Evolutionary conservation across 805 yeast genomes (phyloP), one percentile per base, ranked within the genome.

Genomic region (Cyberlindnera samutprakarnensis): DNA sequence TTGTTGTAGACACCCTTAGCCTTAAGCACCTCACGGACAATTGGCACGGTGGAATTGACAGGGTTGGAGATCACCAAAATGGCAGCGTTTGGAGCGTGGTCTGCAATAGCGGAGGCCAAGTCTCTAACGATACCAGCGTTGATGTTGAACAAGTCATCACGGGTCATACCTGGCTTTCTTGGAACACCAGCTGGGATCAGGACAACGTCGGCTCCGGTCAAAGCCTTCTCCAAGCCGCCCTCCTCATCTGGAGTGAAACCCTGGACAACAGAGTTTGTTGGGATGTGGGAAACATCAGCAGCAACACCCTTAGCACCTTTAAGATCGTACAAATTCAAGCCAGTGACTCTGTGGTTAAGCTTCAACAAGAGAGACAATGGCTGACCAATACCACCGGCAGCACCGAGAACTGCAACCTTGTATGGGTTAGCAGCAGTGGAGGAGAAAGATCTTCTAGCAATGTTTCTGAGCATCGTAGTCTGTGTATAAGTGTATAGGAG

Each of bases 81-180:
- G 32, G 84, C 76, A 39, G 96, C 96, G 49, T 83, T 72, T 56
- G 96, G 96, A 45, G 83, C 72, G 61, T 69, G 57, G 45, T 81
- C 84, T 41, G 94, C 95, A 49, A 75, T 75, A 33, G 87, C 82
- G 63, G 78, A 70, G 57, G 95, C 95, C 61, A 88, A 72, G 62
- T 84, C 95, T 59, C 92, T 78, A 43, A 88, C 96, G 61, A 88
- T 88, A 32, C 94, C 80, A 32, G 96, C 96, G 57, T 88, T 88
- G 69, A 94, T 88, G 71, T 84, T 80, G 79, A 88, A 88, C 53
- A 88, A 71, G 59, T 88, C 96, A 61, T 88, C 96, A 72, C 96
- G 83, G 56, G 96, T 85, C 96, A 88, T 88, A 62, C 96, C 96
- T 48, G 96, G 96, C 70, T 87, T 88, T 76, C 94, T 84, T 70